Evolutionary conservation across 73 alveolate species (phyloP), one percentile per base, ranked within the genome.

Genomic region (Blepharisma japonicum): DNA sequence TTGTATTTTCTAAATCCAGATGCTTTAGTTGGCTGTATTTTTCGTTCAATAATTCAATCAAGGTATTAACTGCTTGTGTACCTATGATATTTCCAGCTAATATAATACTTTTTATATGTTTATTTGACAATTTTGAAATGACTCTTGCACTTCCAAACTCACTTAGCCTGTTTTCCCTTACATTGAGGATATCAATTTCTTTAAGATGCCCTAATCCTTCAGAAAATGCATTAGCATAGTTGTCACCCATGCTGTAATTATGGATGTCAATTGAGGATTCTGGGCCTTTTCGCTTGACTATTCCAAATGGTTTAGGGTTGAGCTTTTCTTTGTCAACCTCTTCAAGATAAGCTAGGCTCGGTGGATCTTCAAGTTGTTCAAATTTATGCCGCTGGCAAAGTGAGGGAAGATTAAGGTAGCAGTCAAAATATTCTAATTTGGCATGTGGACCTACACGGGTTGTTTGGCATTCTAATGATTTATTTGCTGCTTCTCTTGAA

Each of bases 251-350:
- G 4, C 74, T 14, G 23, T 14, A 61, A 25, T 61, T 61, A 11
- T 25, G 39, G 23, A 61, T 14, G 5, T 25, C 23, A 14, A 61
- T 61, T 20, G 50, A 20, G n/a, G 66, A 18, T 11, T 18, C 21
- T 14, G 38, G 11, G 47, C 18, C 11, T 9, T n/a, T 25, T 0
- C 66, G 11, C 27, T 54, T 25, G 42, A 39, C 56, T 14, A 70
- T 70, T 9, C 80, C 80, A 39, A 70, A 45, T 14, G 80, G 80
- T 5, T 70, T 54, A 2, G 80, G 80, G 42, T 39, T 39, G 14
- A 70, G 66, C 14, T 70, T 23, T 9, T 14, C n/a, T 70, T 70
- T 70, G 23, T 70, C 56, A 18, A 70, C 76, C 27, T 70, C 27
- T 45, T 47, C 42, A 7, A 70, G 66, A 70, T 70, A 70, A 4